Base-by-base conservation (phyloP, 306 rosid species). In the Prunus mongolica region DNA sequence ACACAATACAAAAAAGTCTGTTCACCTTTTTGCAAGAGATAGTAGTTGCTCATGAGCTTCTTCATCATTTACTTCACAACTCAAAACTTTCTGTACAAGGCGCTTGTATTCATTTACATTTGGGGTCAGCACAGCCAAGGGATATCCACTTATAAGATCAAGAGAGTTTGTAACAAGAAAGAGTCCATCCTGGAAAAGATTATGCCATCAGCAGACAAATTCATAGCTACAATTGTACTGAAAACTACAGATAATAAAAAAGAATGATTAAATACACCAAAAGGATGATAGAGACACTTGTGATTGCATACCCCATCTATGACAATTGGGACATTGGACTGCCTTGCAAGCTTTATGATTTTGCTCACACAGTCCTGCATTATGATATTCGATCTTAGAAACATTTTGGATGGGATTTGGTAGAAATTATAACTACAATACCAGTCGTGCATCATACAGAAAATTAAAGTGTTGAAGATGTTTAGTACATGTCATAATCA, bases 61-160 rank as follows among this genome's bases (percentile, higher is more conserved):
- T n/a, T 73, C 80, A 25, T 88, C 87, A 54, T 83, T 77, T 34
- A 86, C 96, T 83, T 91, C 93, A 51, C 92, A 82, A 63, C 79
- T 82, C 55, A 88, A 72, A 65, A 85, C 91, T 80, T 84, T 93
- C 75, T 91, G 77, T 41, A 93, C 91, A 56, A 93, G 92, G 19
- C 97, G 93, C 83, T 91, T 91, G 78, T 91, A 93, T 82, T 93
- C 97, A 75, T 91, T 91, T 72, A 93, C 79, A 74, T 93, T 93
- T 72, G 97, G 98, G 27, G 97, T 93, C 74, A 93, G 88, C 76
- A 93, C 93, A 75, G 92, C 96, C 77, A 91, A 84, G 81, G 84
- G 83, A 84, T 93, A 93, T 58, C 91, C 93, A 75, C 86, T 85
- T 69, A 93, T 92, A 80, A 93, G 93, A 82, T 91, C 91, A 70